phyloP scores from a whole-genome alignment of 1,284 basidiomycete genomes.

The Ustilago tritici region DNA sequence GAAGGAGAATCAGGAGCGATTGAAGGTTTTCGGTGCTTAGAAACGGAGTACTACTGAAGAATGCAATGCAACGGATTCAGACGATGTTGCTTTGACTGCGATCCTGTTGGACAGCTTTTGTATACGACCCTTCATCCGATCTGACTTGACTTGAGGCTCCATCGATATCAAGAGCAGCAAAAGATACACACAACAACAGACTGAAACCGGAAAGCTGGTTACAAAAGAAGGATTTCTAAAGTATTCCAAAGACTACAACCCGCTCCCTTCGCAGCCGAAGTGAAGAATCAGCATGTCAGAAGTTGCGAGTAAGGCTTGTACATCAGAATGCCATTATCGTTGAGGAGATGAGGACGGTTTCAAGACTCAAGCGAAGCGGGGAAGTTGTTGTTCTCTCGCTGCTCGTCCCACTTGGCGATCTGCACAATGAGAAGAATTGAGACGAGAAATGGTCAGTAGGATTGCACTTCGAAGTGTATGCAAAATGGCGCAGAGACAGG shows the following conservation, averaged over 20 bases:
- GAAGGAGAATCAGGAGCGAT: constrained; percentile 22
- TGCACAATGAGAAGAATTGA: constrained; percentile 9
- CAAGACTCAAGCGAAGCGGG: constrained; percentile 67
- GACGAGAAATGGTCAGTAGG: not conserved
- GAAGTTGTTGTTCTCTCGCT: constrained; percentile 66
- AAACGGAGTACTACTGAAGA: too few species aligned
- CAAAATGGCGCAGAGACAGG: not conserved
- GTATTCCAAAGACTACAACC: constrained; percentile 11
- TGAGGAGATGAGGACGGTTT: constrained; percentile 3
- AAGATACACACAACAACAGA: not conserved
- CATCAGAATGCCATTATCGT: constrained; percentile 3
- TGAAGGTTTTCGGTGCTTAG: constrained; percentile 36
- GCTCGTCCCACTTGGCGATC: constrained; percentile 69
- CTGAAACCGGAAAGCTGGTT: not conserved
- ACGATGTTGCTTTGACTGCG: not conserved
- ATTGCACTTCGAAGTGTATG: not conserved
- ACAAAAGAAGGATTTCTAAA: constrained; percentile 8
- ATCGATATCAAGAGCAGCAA: too few species aligned
- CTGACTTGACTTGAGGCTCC: too few species aligned
- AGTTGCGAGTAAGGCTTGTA: not conserved
- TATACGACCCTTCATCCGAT: too few species aligned
- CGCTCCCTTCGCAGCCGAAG: not conserved
- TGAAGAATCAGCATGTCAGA: not conserved
- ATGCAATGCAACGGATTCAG: not conserved
- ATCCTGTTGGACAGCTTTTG: too few species aligned